Conservation (phyloP, 257 asterid species). For the Jacaranda copaia region DNA sequence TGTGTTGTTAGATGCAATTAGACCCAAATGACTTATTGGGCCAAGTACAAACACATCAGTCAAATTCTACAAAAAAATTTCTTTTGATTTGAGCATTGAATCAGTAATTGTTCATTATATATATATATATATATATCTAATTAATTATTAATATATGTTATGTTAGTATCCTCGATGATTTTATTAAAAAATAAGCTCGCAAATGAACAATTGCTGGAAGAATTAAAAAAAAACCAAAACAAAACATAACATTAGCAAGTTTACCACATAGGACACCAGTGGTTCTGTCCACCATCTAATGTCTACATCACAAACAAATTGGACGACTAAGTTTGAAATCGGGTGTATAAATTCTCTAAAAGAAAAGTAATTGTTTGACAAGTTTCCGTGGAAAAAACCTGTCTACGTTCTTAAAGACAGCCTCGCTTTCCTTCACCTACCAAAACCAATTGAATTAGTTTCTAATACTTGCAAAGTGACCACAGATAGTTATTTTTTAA, state of each 20-base stretch:
- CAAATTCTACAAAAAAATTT: too few relatives aligned
- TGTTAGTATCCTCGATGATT: too few relatives aligned
- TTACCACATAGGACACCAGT: not conserved
- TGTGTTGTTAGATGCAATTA: too few relatives aligned
- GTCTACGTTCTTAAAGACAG: constrained; percentile 4
- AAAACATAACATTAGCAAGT: not conserved
- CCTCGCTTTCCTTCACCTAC: constrained; percentile 21
- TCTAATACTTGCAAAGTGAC: constrained; percentile 19
- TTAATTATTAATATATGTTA: too few relatives aligned
- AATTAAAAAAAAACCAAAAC: too few relatives aligned
- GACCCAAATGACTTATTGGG: too few relatives aligned
- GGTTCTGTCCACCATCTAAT: not conserved
- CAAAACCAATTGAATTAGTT: constrained; percentile 30
- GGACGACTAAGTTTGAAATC: not conserved
- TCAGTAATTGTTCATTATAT: too few relatives aligned
- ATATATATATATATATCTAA: too few relatives aligned
- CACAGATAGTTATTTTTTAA: not conserved
- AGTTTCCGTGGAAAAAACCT: constrained; percentile 23
- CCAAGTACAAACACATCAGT: too few relatives aligned
- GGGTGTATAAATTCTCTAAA: not conserved
- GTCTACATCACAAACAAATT: constrained; percentile 13
- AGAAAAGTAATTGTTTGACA: constrained; percentile 14
- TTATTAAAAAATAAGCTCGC: too few relatives aligned
- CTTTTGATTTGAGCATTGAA: too few relatives aligned
- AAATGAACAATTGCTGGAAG: too few relatives aligned